Evolutionary conservation across 352 stramenopile genomes (phyloP), one percentile per base, ranked within the genome.

Genomic region (Globisporangium uncinulatum): DNA sequence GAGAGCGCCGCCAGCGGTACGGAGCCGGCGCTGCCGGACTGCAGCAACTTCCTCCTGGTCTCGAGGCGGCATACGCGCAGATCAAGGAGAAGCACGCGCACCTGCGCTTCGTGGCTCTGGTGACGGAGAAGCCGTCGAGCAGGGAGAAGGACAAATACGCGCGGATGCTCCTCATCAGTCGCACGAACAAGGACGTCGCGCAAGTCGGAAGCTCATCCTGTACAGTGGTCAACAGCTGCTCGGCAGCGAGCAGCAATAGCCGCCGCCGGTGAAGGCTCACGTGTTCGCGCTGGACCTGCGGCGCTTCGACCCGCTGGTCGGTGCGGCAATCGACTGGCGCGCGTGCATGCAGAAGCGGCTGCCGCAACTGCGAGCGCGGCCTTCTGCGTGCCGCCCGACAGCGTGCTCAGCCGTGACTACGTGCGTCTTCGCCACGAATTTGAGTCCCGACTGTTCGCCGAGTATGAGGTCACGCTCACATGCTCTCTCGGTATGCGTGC

Each of bases 211-310:
- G n/a, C 47, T 82, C 3, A 59, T 79, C 15, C 19, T 82, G 0
- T 82, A 73, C 46, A 70, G 67, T 17, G 7, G 64, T 14, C 49
- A 51, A 31, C 47, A 49, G 13, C 39, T 51, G 17, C 65, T 79
- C 0, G 57, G 67, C 48, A 47, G 57, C 0, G 20, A 39, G 13
- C 43, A 70, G 37, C 62, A 42, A 29, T 29, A 29, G 24, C 24
- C 24, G 24, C 24, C 24, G 24, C 24, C 24, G 24, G 24, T 4
- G 24, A 29, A 29, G 24, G 24, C 24, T 29, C 24, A 69, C 19
- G 83, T 96, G 20, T 73, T 96, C 50, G 86, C 86, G n/a, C 57
- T 94, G 32, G 86, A 96, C 55, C 57, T 96, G 39, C 62, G 82
- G 39, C 63, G 66, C 34, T 89, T 96, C 59, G 73, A 91, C 48